Evolutionary conservation across 768 basidiomycete genomes (phyloP), one percentile per base, ranked within the genome.

Genomic region (Leccinum boreale): DNA sequence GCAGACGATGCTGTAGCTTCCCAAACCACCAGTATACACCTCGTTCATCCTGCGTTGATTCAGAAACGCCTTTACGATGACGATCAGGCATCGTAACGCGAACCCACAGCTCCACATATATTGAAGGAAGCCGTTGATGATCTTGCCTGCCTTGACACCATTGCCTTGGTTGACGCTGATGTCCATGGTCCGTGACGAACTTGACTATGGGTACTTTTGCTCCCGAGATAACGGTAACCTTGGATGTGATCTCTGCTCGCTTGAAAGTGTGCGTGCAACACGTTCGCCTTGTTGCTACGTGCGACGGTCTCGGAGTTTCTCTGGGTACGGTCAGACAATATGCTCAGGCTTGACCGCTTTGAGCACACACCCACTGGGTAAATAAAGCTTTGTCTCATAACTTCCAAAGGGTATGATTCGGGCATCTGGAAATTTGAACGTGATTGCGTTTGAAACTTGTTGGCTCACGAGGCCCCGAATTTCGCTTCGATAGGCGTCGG

Each of bases 181-280:
- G 67, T 99, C 91, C 94, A 60, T 86, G 82, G 9, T 77, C 81
- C 3, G 95, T 93, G 55, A 90, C 76, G 69, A 98, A 97, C 75
- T 99, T 99, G 73, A 99, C 81, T 70, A 99, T 98, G 29, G 97
- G 97, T 7, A 98, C 95, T 74, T 87, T 91, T 53, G 97, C 95
- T 77, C 87, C 93, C 28, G 88, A 86, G 62, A 99, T 94, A 71
- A 98, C 86, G 28, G 88, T 87, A 39, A 98, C 90, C 46, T 85
- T 83, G 52, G 81, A 78, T 1, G 94, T 92, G 58, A 98, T 86
- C 9, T 83, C 78, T 1, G 85, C 80, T 33, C 82, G 83, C 67
- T 89, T 87, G 58, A 99, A 87, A 81, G 67, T 84, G 81, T 3
- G 85, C 81, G 52, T 87, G 84, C 7, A 98, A 80, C 29, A 90